These are phyloP conservation scores for Dioszegia crocea DNA, from an alignment of 768 basidiomycete genomes.

Conservation along the genomic window DNA sequence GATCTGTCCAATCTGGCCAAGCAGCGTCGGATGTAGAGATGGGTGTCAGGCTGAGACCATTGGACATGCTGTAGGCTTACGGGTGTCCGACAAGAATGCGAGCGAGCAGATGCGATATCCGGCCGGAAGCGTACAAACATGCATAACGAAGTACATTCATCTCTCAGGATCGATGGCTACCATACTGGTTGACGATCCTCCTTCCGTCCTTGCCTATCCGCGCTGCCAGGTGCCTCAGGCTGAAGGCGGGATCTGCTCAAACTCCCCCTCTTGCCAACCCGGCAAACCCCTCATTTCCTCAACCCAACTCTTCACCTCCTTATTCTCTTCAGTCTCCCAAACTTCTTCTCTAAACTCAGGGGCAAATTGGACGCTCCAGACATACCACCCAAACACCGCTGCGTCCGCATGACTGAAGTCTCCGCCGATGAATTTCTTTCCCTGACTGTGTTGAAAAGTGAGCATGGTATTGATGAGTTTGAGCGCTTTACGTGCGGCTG, in stretches of 20 bases:
- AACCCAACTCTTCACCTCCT: not conserved
- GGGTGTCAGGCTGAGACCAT: too few relatives aligned
- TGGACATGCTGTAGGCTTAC: too few relatives aligned
- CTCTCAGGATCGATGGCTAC: too few relatives aligned
- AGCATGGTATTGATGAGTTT: slow-evolving; percentile 5
- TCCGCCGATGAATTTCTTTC: slow-evolving; percentile 7
- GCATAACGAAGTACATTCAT: too few relatives aligned
- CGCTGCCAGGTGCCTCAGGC: too few relatives aligned
- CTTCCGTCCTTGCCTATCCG: too few relatives aligned
- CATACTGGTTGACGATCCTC: too few relatives aligned
- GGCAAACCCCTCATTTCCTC: not conserved
- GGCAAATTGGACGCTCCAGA: not conserved
- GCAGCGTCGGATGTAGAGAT: slow-evolving; percentile 27
- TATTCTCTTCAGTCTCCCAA: not conserved
- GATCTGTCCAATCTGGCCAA: slow-evolving; percentile 39
- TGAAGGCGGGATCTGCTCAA: not conserved
- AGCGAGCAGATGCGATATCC: too few relatives aligned
- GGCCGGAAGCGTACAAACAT: too few relatives aligned
- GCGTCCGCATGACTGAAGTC: slow-evolving; percentile 7
- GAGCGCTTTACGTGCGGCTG: not conserved
- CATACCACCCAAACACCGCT: slow-evolving; percentile 4
- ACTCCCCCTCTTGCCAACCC: not conserved
- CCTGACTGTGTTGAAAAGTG: not conserved
- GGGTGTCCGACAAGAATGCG: too few relatives aligned
- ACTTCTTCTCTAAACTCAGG: not conserved